Percentiles rank a stretch among this genome's conserved stretches.
phyloP scores from a whole-genome alignment of 1,284 basidiomycete genomes.

The Earliella scabrosa region DNA sequence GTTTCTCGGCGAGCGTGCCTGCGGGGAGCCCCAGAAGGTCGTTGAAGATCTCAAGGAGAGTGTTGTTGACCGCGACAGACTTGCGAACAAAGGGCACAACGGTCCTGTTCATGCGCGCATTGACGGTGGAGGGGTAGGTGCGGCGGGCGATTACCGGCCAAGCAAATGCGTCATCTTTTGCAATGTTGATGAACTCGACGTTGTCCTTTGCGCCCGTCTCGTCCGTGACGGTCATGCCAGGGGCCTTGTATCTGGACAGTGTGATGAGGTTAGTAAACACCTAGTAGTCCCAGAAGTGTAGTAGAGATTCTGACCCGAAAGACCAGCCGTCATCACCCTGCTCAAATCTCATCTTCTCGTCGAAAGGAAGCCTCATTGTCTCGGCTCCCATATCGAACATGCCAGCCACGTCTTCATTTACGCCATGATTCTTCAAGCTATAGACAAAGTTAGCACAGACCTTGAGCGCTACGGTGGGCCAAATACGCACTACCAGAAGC shows the following conservation, averaged over 20 bases:
- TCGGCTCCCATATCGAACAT: constrained; percentile 42
- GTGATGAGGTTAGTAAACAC: not conserved
- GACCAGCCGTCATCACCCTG: constrained; percentile 40
- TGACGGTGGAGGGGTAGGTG: constrained; percentile 37
- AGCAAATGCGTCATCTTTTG: constrained; percentile 37
- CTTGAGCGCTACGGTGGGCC: no score
- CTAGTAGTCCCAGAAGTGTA: not conserved
- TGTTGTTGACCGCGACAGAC: constrained; percentile 34
- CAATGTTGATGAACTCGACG: constrained; percentile 36
- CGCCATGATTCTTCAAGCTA: constrained; percentile 42
- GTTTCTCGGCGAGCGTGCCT: constrained; percentile 15
- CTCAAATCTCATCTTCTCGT: constrained; percentile 42
- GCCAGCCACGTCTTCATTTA: constrained; percentile 32
- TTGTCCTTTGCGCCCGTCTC: constrained; percentile 36
- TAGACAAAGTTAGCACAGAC: not conserved
- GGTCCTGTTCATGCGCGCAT: constrained; percentile 31
- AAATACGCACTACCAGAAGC: constrained; percentile 33
- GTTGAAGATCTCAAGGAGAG: constrained; percentile 37
- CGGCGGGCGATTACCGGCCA: constrained; percentile 33
- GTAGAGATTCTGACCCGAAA: constrained; percentile 35
- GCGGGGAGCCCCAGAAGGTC: constrained; percentile 27
- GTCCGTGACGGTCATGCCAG: constrained; percentile 36
- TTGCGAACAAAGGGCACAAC: constrained; percentile 36
- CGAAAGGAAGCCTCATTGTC: constrained; percentile 38
- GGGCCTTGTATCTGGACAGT: constrained; percentile 33